Percentiles rank a stretch among this genome's conserved stretches.
Evolutionary conservation across 345 rosid genomes (phyloP).

Genomic region (Eucalyptus polybractea): DNA sequence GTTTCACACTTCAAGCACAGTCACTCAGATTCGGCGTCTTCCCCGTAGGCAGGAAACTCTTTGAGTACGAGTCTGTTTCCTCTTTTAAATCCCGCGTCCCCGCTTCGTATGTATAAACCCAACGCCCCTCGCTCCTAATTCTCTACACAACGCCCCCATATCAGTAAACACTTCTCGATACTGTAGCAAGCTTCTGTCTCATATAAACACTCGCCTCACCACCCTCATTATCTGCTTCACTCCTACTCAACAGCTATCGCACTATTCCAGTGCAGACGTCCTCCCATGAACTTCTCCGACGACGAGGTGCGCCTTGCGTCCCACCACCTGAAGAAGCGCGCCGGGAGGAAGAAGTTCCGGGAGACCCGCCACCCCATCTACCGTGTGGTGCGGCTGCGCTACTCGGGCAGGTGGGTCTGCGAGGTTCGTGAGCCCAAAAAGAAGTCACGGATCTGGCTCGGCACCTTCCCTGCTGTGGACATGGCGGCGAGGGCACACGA

Average conservation of each 20-base stretch:
- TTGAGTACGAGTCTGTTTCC: neutral
- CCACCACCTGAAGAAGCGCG: conserved; percentile 55
- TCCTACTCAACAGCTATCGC: neutral
- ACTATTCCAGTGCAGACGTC: neutral
- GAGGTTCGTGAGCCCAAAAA: conserved; percentile 80
- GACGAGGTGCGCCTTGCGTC: conserved; percentile 54
- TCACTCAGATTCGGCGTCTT: neutral
- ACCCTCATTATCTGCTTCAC: no score
- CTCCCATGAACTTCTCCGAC: conserved; percentile 27
- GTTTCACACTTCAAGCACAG: neutral
- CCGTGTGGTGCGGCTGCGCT: conserved; percentile 58
- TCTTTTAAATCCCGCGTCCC: neutral
- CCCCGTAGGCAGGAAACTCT: neutral
- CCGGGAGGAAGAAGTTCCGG: conserved; percentile 73
- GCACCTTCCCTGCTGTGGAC: conserved; percentile 60
- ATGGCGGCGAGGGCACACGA: conserved; percentile 93
- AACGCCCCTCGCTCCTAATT: neutral
- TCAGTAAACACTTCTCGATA: no score
- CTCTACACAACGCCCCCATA: neutral
- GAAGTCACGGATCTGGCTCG: conserved; percentile 79
- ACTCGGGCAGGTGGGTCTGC: conserved; percentile 81
- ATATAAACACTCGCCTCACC: no score
- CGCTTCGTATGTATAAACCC: neutral
- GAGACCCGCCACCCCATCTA: conserved; percentile 87
- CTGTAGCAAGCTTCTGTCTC: no score